Conservation (phyloP, 192 early-diverging fungal genomes). For the Coemansia sp. region DNA sequence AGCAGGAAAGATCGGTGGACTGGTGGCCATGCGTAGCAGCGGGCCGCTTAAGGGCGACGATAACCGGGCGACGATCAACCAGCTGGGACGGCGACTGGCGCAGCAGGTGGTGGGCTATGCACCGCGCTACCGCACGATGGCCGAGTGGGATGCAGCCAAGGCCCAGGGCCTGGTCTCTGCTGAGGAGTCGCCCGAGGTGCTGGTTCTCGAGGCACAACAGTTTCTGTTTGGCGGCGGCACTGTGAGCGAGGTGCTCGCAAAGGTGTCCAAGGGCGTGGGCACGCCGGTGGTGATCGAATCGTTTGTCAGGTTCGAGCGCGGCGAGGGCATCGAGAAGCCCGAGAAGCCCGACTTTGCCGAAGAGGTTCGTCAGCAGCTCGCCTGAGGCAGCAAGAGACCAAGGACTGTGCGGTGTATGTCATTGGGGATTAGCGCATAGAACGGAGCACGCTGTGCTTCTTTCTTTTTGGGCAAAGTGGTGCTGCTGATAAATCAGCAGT, state of each 20-base stretch:
- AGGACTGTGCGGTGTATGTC: too few relatives aligned
- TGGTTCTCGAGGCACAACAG: conserved; percentile 65
- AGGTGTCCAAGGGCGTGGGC: conserved; percentile 42
- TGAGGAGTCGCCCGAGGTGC: conserved; percentile 16
- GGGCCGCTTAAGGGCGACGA: background rate
- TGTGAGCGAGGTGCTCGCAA: conserved; percentile 58
- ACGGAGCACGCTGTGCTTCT: too few relatives aligned
- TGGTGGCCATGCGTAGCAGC: conserved; percentile 59
- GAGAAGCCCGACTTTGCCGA: conserved; percentile 70
- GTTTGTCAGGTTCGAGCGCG: conserved; percentile 76
- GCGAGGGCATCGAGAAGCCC: conserved; percentile 81
- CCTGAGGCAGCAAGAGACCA: too few relatives aligned
- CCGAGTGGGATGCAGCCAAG: conserved; percentile 47
- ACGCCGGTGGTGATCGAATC: conserved; percentile 59
- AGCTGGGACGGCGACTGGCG: conserved; percentile 68
- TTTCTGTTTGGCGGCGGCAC: conserved; percentile 74
- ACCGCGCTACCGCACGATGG: conserved; percentile 53
- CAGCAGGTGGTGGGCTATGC: conserved; percentile 85
- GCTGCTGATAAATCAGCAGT: too few relatives aligned
- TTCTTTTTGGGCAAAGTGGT: too few relatives aligned
- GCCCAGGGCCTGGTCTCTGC: conserved; percentile 4
- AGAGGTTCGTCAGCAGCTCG: conserved; percentile 63
- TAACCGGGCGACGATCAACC: conserved; percentile 43
- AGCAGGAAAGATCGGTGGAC: conserved; percentile 75
- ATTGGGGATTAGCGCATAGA: too few relatives aligned